Base-by-base conservation (phyloP, 768 basidiomycete genomes). In the Psilocybe sp. region DNA sequence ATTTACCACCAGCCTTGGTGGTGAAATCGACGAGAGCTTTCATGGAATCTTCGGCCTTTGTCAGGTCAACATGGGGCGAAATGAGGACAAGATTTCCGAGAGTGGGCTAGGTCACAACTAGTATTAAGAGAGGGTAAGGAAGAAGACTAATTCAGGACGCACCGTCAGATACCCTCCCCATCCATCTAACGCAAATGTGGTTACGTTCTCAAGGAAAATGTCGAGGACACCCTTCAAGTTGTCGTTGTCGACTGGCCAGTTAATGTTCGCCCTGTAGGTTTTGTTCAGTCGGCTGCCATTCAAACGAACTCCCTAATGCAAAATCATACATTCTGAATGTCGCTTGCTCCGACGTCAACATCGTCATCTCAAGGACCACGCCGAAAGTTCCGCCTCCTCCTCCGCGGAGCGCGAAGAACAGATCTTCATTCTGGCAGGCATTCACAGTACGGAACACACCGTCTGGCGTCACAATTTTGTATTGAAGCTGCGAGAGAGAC, bases 391-490 rank as follows among this genome's bases (percentile, higher is more conserved):
- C 73, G n/a, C 75, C 75, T 10, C 75, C 75, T 33, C 74, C 75
- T 44, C 75, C 75, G 31, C 74, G 70, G 33, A 82, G 70, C 13
- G 79, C 80, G 50, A 72, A 82, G 64, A 80, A 81, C 0, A 81
- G 68, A 61, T 81, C 79, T 47, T 67, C 50, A 50, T 80, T 77
- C 56, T 80, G 71, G 41, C 75, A 76, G 11, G 66, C 70, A 60
- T 79, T 81, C 3, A 66, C 79, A 1, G 67, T 69, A 23, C 75
- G 69, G 53, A 64, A 64, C 19, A 64, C 50, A 0, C 80, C 81
- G 57, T 79, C 77, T 0, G 81, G 78, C 1, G 79, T 80, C 5
- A 82, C 79, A 4, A 82, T 63, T 51, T 75, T 76, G 60, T 71
- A 75, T 60, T 83, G 66, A 2, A 80, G 67, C 73, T 76, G 47